phyloP scores from a whole-genome alignment of 345 rosid species.

The Schrenkiella parvula region DNA sequence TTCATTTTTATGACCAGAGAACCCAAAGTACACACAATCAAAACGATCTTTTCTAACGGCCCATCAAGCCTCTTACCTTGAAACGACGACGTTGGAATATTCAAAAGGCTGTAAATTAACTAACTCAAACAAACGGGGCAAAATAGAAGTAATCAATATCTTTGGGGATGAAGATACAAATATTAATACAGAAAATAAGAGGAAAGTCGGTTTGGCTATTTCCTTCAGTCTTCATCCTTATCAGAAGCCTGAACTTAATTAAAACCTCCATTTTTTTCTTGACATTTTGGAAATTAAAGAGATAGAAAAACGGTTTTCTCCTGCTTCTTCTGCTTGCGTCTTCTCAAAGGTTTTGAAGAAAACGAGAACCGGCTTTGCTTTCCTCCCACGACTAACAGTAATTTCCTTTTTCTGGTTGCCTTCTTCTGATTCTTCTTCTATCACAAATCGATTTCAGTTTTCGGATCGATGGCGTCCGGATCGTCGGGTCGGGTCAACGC shows the following conservation, averaged over 20 bases:
- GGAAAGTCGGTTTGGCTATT: constrained; percentile 16
- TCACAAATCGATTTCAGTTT: not conserved
- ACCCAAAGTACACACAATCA: not conserved
- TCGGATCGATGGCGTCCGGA: constrained; percentile 73
- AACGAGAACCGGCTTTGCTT: constrained; percentile 24
- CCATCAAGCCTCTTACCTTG: no score
- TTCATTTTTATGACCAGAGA: not conserved
- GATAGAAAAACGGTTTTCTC: constrained; percentile 4
- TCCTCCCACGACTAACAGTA: not conserved
- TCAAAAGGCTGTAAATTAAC: not conserved
- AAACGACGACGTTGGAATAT: not conserved
- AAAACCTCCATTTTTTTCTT: constrained; percentile 3
- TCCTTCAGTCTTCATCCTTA: constrained; percentile 23
- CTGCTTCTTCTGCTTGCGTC: constrained; percentile 10
- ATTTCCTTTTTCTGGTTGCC: not conserved
- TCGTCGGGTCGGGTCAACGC: constrained; percentile 65
- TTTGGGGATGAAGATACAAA: not conserved
- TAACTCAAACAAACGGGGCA: not conserved
- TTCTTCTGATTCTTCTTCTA: not conserved
- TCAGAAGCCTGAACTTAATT: not conserved
- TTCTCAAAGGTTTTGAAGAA: constrained; percentile 16
- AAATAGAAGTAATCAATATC: not conserved
- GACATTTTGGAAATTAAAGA: not conserved
- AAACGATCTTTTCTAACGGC: no score
- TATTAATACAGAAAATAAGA: not conserved